These are phyloP conservation scores for Plicaturopsis crispa DNA, from an alignment of 768 basidiomycete species.

Conservation along the genomic window DNA sequence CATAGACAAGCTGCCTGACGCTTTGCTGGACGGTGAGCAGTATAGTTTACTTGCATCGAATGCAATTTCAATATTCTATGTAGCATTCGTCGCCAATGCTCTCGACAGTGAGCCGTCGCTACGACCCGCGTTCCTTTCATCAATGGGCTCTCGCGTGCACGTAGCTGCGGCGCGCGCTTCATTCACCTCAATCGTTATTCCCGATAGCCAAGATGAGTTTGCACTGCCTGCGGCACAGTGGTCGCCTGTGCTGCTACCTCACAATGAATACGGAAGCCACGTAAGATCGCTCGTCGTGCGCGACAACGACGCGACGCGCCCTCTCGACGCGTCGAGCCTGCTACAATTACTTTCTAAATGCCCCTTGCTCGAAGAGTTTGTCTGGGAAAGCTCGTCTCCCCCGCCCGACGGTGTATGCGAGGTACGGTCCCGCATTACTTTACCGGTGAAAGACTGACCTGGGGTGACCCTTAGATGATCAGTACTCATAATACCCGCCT, in stretches of 20 bases:
- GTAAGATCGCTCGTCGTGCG: conserved; percentile 22
- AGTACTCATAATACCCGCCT: conserved; percentile 16
- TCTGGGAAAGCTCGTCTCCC: conserved; percentile 22
- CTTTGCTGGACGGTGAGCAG: conserved; percentile 17
- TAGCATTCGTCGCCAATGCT: conserved; percentile 5
- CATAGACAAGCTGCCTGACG: conserved; percentile 12
- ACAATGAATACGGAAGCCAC: conserved; percentile 19
- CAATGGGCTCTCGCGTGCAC: conserved; percentile 22
- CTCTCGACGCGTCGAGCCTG: conserved; percentile 13
- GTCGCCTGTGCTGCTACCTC: conserved; percentile 14
- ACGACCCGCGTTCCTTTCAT: conserved; percentile 15
- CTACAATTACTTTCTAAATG: conserved; percentile 11
- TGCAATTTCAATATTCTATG: not conserved
- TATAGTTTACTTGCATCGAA: not conserved
- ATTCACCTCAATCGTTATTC: conserved; percentile 19
- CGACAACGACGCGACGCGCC: conserved; percentile 3
- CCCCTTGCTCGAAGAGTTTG: conserved; percentile 20
- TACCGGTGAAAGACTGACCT: not conserved
- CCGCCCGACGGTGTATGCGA: conserved; percentile 33
- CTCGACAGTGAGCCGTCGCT: conserved; percentile 12
- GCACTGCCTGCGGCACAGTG: conserved; percentile 3
- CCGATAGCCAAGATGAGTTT: conserved; percentile 21
- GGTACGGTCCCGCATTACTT: conserved; percentile 14
- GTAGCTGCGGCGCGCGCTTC: conserved; percentile 21
- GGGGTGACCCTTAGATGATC: conserved; percentile 13